These are phyloP conservation scores for Suillus luteus DNA, from an alignment of 768 basidiomycete species.

Conservation along the genomic window DNA sequence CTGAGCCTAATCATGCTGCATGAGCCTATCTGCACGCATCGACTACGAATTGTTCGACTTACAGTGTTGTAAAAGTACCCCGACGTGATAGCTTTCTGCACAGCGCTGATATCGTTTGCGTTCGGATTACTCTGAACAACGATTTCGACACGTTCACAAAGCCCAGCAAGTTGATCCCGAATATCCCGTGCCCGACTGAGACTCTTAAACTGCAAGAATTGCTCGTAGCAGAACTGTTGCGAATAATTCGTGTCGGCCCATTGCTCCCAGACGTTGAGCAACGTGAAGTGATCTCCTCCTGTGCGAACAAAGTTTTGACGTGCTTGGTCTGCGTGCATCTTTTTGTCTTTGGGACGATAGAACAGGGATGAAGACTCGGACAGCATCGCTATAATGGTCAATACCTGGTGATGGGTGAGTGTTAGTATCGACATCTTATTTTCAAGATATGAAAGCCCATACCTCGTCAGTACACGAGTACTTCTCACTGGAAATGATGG, in stretches of 20 bases:
- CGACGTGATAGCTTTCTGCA: slow-evolving; percentile 94
- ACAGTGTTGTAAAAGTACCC: slow-evolving; percentile 97
- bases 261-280: slow-evolving; percentile 98
- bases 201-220: slow-evolving; percentile 94
- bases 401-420: slow-evolving; percentile 51
- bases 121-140: slow-evolving; percentile 87
- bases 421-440: background rate
- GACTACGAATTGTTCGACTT: slow-evolving; percentile 28
- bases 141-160: slow-evolving; percentile 97
- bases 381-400: slow-evolving; percentile 97
- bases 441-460: slow-evolving; percentile 24
- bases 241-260: slow-evolving; percentile 99
- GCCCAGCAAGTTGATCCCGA: slow-evolving; percentile 88
- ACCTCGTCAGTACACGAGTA: slow-evolving; percentile 97
- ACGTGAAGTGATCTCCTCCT: slow-evolving; percentile 97
- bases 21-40: background rate
- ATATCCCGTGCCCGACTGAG: slow-evolving; percentile 94
- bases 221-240: slow-evolving; percentile 95
- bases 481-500: slow-evolving; percentile 93
- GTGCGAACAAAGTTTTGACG: slow-evolving; percentile 94
- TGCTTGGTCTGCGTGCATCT: slow-evolving; percentile 95
- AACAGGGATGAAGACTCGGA: slow-evolving; percentile 94
- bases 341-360: slow-evolving; percentile 98
- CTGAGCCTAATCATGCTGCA: slow-evolving; percentile 58
- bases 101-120: slow-evolving; percentile 85